phyloP scores from a whole-genome alignment of 495 filamentous ascomycete species.

The Hypoxylon intermedium region DNA sequence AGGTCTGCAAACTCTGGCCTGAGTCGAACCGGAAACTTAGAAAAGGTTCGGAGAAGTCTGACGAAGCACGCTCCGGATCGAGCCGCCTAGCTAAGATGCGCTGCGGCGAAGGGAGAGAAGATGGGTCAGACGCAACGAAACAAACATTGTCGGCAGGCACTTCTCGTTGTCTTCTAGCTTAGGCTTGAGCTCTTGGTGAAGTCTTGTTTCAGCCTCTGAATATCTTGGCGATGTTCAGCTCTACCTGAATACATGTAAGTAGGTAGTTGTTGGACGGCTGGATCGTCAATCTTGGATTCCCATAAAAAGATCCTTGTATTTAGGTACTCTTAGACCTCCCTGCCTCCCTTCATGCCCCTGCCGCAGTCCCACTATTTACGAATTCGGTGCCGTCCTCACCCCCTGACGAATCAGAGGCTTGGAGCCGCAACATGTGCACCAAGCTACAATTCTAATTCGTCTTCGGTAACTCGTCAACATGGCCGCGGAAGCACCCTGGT shows the following conservation, averaged over 20 bases:
- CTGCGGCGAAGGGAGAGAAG: background rate
- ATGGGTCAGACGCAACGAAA: conserved; percentile 2
- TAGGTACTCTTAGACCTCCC: background rate
- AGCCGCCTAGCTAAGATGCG: conserved; percentile 3
- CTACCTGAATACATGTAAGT: too few relatives aligned
- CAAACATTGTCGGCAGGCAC: conserved; percentile 9
- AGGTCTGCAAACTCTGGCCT: conserved; percentile 17
- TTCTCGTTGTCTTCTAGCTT: conserved; percentile 13
- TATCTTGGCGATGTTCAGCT: conserved; percentile 25
- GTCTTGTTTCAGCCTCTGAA: conserved; percentile 32
- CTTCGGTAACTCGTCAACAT: conserved; percentile 12
- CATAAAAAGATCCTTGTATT: background rate
- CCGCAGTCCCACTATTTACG: conserved; percentile 20
- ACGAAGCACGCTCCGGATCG: too few relatives aligned
- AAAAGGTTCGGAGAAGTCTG: too few relatives aligned
- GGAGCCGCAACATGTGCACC: conserved; percentile 37
- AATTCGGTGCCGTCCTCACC: conserved; percentile 9
- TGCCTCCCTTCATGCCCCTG: background rate
- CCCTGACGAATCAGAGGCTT: conserved; percentile 30
- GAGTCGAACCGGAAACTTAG: conserved; percentile 6
- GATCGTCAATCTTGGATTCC: background rate
- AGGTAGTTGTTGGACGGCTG: background rate
- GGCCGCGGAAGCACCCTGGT: background rate
- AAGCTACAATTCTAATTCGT: conserved; percentile 41
- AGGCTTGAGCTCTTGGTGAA: conserved; percentile 34